Percentiles rank a stretch among this genome's conserved stretches.
These are phyloP conservation scores for Sclerotinia spermophila DNA, from an alignment of 2,329 filamentous ascomycete species.

Conservation along the genomic window DNA sequence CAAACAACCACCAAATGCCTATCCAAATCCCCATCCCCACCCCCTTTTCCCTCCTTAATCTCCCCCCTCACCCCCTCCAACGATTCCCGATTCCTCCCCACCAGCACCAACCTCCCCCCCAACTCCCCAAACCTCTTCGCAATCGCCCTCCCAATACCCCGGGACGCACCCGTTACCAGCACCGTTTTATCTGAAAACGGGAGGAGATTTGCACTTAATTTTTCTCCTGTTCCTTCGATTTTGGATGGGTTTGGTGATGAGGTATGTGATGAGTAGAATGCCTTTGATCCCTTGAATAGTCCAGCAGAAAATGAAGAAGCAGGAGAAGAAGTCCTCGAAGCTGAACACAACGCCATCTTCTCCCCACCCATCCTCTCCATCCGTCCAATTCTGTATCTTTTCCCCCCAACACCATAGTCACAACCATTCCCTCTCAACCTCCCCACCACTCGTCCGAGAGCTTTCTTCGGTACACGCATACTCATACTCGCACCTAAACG, in stretches of 20 bases:
- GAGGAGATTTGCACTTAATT: neutral
- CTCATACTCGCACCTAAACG: neutral
- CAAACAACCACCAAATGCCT: conserved; percentile 24
- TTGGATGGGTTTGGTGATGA: neutral
- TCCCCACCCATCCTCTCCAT: neutral
- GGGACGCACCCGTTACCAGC: conserved; percentile 66
- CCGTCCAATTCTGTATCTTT: too few relatives aligned
- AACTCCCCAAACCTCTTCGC: conserved; percentile 61
- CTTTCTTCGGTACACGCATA: neutral
- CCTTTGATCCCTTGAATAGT: neutral
- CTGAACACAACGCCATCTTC: neutral
- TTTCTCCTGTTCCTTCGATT: neutral
- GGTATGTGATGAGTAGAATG: neutral
- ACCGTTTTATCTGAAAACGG: conserved; percentile 33
- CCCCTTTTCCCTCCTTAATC: conserved; percentile 55
- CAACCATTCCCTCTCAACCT: neutral
- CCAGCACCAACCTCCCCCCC: conserved; percentile 57
- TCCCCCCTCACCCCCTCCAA: conserved; percentile 53
- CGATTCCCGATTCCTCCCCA: conserved; percentile 56
- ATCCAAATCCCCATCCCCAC: too few relatives aligned
- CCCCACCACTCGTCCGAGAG: neutral
- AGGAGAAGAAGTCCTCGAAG: neutral
- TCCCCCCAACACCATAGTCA: too few relatives aligned
- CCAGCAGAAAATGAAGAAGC: neutral
- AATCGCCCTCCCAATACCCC: conserved; percentile 67